Percentiles rank a stretch among this genome's conserved stretches.
These are phyloP conservation scores for Fusarium illudens DNA, from an alignment of 2,329 filamentous ascomycete genomes.

Conservation along the genomic window DNA sequence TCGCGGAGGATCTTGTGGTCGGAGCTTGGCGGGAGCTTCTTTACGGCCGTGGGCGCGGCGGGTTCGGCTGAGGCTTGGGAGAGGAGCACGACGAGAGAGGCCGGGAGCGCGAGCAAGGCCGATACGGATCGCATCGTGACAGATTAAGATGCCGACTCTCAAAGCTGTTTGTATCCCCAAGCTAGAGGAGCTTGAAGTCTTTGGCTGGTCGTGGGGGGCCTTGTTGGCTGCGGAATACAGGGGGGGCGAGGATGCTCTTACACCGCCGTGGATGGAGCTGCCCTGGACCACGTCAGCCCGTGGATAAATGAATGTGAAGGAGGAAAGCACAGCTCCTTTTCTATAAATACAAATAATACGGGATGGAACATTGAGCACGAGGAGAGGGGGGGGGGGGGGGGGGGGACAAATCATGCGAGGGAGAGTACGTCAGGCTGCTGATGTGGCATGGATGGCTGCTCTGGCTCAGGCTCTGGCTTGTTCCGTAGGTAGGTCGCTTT, in stretches of 20 bases:
- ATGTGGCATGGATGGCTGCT: constrained; percentile 24
- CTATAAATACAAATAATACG: background rate
- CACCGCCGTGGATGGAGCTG: constrained; percentile 22
- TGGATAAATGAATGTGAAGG: background rate
- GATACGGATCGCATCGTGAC: constrained; percentile 51
- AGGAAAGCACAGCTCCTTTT: background rate
- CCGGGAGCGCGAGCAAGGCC: constrained; percentile 50
- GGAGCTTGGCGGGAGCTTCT: constrained; percentile 75
- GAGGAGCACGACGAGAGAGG: constrained; percentile 58
- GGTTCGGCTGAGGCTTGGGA: constrained; percentile 48
- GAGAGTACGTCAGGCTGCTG: constrained; percentile 12
- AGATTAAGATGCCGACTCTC: background rate
- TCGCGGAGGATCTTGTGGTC: constrained; percentile 78
- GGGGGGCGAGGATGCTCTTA: constrained; percentile 4
- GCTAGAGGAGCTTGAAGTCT: background rate
- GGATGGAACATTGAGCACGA: background rate
- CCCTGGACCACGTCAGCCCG: constrained; percentile 5
- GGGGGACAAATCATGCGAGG: constrained; percentile 3
- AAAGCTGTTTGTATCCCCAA: background rate
- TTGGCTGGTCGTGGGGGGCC: background rate
- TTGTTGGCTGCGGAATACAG: constrained; percentile 19
- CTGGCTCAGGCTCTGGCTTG: constrained; percentile 15
- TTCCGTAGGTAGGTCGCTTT: constrained; percentile 2
- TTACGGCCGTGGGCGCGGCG: constrained; percentile 66
- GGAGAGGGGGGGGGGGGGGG: too few relatives aligned